A percentile compares a stretch with the other conserved stretches of the same genome.
phyloP scores from a whole-genome alignment of 768 basidiomycete species.

The Megacollybia marginata region DNA sequence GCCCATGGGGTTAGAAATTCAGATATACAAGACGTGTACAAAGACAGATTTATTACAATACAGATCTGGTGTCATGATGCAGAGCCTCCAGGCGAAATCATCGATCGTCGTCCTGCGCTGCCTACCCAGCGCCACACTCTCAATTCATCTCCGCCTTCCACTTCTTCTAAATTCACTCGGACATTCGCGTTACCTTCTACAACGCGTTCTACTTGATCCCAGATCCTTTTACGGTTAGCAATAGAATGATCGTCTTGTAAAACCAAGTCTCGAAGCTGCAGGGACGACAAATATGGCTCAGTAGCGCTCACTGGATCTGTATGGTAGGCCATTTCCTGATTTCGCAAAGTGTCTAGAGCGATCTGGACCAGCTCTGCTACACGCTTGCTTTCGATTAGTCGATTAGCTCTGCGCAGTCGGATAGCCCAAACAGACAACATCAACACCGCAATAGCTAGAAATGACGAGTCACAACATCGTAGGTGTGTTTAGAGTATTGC shows the following conservation, averaged over 20 bases:
- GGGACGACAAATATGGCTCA: conserved; percentile 71
- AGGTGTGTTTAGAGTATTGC: conserved; percentile 12
- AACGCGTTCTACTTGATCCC: conserved; percentile 76
- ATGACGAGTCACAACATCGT: conserved; percentile 11
- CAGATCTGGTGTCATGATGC: not conserved
- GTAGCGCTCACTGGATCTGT: conserved; percentile 72
- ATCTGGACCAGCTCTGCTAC: conserved; percentile 71
- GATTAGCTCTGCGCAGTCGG: conserved; percentile 40
- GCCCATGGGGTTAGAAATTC: not conserved
- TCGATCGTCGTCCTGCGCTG: conserved; percentile 18
- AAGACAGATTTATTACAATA: not conserved
- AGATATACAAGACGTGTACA: not conserved
- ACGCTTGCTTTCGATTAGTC: conserved; percentile 52
- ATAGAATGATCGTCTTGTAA: conserved; percentile 78
- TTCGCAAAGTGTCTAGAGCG: conserved; percentile 71
- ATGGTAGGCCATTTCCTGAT: conserved; percentile 78
- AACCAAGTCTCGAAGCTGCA: conserved; percentile 83
- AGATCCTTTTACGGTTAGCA: conserved; percentile 54
- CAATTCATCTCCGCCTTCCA: conserved; percentile 78
- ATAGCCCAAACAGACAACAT: conserved; percentile 21
- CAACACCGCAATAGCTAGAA: conserved; percentile 22
- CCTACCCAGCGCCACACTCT: conserved; percentile 93
- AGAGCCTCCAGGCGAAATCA: not conserved
- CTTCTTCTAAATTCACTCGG: conserved; percentile 75
- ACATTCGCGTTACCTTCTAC: conserved; percentile 93